Evolutionary conservation across 768 basidiomycete genomes (phyloP), one percentile per base, ranked within the genome.

Genomic region (Panellus pusillus): DNA sequence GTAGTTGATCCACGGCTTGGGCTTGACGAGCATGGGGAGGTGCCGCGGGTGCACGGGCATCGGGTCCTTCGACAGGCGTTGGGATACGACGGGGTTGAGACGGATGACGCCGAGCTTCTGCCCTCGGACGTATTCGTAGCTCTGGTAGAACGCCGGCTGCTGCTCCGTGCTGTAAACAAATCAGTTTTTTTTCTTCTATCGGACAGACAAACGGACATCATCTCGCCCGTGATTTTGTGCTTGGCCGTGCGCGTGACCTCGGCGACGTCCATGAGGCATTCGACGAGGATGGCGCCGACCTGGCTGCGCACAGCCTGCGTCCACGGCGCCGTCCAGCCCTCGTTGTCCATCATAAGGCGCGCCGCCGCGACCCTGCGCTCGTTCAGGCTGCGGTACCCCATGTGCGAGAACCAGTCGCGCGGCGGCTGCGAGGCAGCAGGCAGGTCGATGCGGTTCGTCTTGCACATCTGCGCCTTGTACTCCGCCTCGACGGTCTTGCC

Each of bases 121-220:
- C 1, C 96, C 94, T n/a, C 91, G 83, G n/a, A 87, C 67, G 66
- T 94, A 96, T 69, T 98, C 95, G 66, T 97, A 97, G 2, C 84
- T 79, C 64, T 97, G 94, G 49, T 83, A 85, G 72, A 98, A 94
- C 1, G 95, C 96, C 0, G 91, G 90, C 61, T 98, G 95, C 17
- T 75, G 73, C 68, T 97, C 93, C 28, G 79, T 72, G 36, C 88
- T 91, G n/a, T n/a, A n/a, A n/a, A n/a, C n/a, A n/a, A n/a, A n/a
- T n/a, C n/a, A n/a, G n/a, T n/a, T n/a, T n/a, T n/a, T n/a, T n/a
- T n/a, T n/a, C n/a, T n/a, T n/a, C n/a, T n/a, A n/a, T n/a, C n/a
- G n/a, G n/a, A n/a, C n/a, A n/a, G n/a, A 50, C 42, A 54, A 51
- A 35, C 49, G n/a, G 18, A 37, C 85, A 89, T 60, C 36, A 66